Evolutionary conservation across 768 basidiomycete species (phyloP).

Genomic region (Tricholoma bakamatsutake): DNA sequence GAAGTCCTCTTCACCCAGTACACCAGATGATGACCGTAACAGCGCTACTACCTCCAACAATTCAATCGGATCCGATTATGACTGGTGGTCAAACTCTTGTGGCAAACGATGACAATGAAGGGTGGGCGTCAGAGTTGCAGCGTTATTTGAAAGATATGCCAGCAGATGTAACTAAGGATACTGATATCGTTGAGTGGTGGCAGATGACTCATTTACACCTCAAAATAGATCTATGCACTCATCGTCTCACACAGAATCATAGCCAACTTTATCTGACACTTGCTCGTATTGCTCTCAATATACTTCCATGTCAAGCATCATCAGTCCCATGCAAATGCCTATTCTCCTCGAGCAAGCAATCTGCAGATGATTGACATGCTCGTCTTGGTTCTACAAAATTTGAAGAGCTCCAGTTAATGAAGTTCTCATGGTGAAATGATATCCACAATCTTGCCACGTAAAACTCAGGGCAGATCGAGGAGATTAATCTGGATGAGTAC

Average conservation of each 20-base stretch:
- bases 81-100: not conserved
- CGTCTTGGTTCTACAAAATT: constrained; percentile 2
- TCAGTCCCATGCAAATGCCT: constrained; percentile 15
- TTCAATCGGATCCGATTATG: constrained; percentile 1
- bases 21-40: too few species aligned
- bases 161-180: too few species aligned
- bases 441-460: constrained; percentile 43
- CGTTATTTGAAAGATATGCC: too few species aligned
- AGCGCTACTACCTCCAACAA: too few species aligned
- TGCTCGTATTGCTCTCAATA: constrained; percentile 11
- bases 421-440: constrained; percentile 4
- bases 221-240: not conserved
- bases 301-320: constrained; percentile 11
- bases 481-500: constrained; percentile 6
- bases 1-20: not conserved
- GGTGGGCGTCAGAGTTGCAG: constrained; percentile 6
- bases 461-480: constrained; percentile 1
- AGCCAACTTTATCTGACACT: constrained; percentile 9
- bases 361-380: not conserved
- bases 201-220: constrained; percentile 3
- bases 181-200: too few species aligned
- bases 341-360: constrained; percentile 7
- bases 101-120: not conserved
- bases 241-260: constrained; percentile 1
- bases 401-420: too few species aligned